These are phyloP conservation scores for Colletotrichum abscissum DNA, from an alignment of 2,329 filamentous ascomycete species.

Conservation along the genomic window DNA sequence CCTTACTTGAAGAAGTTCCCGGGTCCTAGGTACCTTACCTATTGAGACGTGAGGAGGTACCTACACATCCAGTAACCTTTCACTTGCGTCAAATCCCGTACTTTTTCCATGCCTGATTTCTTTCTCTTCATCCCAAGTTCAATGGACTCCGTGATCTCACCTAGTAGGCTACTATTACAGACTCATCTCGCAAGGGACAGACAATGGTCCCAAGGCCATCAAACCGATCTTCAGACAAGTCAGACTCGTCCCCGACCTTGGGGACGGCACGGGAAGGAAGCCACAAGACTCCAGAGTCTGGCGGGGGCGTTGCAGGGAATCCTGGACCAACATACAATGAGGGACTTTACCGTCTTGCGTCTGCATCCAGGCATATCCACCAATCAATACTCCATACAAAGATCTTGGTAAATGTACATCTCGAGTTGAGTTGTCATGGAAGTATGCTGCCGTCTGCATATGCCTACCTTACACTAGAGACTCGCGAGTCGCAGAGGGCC, in stretches of 20 bases:
- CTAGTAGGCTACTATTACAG: no score
- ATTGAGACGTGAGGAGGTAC: no score
- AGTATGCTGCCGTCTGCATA: not conserved
- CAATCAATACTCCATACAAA: not conserved
- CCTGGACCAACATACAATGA: constrained; percentile 9
- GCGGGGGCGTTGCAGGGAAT: constrained; percentile 16
- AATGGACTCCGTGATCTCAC: no score
- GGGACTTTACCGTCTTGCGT: not conserved
- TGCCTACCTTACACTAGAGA: not conserved
- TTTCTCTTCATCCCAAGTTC: no score
- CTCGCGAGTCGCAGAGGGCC: not conserved
- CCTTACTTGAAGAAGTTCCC: no score
- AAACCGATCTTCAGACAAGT: not conserved
- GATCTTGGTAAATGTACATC: no score
- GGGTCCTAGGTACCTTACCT: no score
- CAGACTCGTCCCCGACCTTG: not conserved
- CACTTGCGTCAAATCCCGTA: no score
- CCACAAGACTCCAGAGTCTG: not conserved
- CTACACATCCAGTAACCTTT: no score
- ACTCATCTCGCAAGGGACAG: not conserved
- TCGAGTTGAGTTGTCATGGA: not conserved
- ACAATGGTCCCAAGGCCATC: not conserved
- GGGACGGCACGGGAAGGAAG: constrained; percentile 30
- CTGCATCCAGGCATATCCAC: no score
- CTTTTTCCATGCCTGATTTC: no score